phyloP scores from a whole-genome alignment of 2,329 filamentous ascomycete genomes.

The Pestalotiopsis sp. region DNA sequence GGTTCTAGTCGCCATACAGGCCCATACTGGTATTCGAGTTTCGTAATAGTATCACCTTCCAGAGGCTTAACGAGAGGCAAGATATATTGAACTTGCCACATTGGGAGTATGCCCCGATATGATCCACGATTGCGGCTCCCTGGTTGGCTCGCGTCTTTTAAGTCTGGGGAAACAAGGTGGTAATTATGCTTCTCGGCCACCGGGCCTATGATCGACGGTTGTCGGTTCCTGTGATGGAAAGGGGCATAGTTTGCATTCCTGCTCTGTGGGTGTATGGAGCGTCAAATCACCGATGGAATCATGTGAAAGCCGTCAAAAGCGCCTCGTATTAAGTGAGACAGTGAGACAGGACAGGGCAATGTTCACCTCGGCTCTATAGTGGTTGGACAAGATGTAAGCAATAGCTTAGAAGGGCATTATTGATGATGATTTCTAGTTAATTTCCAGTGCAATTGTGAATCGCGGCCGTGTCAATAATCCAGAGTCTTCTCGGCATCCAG shows the following conservation, averaged over 20 bases:
- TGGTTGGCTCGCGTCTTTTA: not conserved
- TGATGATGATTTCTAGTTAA: too few species aligned
- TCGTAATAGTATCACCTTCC: slow-evolving; percentile 12
- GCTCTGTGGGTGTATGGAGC: not conserved
- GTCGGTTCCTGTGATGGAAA: not conserved
- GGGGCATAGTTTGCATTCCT: not conserved
- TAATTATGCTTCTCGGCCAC: not conserved
- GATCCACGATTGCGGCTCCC: not conserved
- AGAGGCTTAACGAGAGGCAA: not conserved
- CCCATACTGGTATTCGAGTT: not conserved
- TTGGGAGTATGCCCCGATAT: slow-evolving; percentile 2
- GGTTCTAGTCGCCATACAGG: slow-evolving; percentile 1
- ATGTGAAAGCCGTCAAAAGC: not conserved
- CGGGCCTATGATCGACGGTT: slow-evolving; percentile 4
- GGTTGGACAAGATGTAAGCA: not conserved
- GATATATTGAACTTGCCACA: slow-evolving; percentile 13
- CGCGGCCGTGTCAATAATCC: not conserved
- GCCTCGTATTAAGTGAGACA: not conserved
- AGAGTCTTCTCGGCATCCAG: not conserved
- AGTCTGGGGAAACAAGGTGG: slow-evolving; percentile 10
- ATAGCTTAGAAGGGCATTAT: too few species aligned
- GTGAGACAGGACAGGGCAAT: not conserved
- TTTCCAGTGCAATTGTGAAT: not conserved
- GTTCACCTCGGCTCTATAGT: not conserved
- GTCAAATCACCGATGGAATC: slow-evolving; percentile 1